A percentile compares a stretch with the other conserved stretches of the same genome.
Evolutionary conservation across 2,329 filamentous ascomycete species (phyloP).

Genomic region (Clarireedia sp.): DNA sequence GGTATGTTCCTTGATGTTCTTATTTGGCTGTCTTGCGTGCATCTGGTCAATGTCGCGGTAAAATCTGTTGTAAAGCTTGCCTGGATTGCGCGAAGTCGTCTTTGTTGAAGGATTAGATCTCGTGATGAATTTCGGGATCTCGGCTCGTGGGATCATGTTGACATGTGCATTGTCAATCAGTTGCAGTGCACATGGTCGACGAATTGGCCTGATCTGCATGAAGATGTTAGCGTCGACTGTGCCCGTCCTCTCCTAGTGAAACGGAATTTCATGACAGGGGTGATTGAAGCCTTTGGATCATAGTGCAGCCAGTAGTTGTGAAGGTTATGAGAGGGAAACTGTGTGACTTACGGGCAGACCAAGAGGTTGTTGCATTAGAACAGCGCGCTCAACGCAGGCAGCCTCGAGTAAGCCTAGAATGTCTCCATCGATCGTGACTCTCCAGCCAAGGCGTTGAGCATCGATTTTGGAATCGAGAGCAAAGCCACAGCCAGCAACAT

Average conservation of each 20-base stretch:
- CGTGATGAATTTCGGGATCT: constrained; percentile 12
- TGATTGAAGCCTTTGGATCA: background rate
- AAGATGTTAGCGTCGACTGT: background rate
- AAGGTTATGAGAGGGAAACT: background rate
- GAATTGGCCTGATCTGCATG: constrained; percentile 1
- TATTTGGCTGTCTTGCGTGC: background rate
- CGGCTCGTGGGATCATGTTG: constrained; percentile 13
- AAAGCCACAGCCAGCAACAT: constrained; percentile 23
- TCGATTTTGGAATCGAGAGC: background rate
- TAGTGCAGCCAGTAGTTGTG: background rate
- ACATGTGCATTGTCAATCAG: constrained; percentile 15
- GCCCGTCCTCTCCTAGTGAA: background rate
- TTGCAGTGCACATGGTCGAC: constrained; percentile 7
- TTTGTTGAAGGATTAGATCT: background rate
- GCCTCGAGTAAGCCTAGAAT: constrained; percentile 17
- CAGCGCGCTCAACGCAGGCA: constrained; percentile 18
- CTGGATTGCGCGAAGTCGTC: background rate
- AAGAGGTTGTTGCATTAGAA: constrained; percentile 11
- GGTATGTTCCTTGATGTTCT: background rate
- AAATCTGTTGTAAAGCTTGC: background rate
- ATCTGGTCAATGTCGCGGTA: background rate
- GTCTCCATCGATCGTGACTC: constrained; percentile 10
- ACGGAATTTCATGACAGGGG: background rate
- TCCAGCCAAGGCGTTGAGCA: constrained; percentile 21
- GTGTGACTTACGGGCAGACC: background rate